Evolutionary conservation across 2,329 filamentous ascomycete species (phyloP), one percentile per base, ranked within the genome.

Genomic region (Microcera coccophila): DNA sequence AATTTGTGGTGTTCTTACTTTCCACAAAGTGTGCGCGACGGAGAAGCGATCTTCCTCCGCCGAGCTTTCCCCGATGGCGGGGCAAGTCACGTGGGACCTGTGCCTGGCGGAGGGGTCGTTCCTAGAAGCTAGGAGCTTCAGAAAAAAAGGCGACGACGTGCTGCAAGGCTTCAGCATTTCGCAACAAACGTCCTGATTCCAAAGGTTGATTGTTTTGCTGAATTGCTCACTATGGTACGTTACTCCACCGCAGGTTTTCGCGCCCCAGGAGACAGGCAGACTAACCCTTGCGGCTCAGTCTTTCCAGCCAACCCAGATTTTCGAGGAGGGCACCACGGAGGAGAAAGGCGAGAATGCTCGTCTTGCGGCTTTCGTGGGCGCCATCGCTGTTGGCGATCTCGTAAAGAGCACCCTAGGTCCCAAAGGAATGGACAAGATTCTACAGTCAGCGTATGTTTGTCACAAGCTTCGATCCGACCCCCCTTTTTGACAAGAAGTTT

Each of bases 271-370:
- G 40, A 15, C 18, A 11, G 37, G 43, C 34, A 26, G 52, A 46
- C 52, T 61, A 49, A 60, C 45, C 39, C 16, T 38, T 50, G 37
- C 50, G 41, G 46, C 50, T 57, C 48, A 69, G 66, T 84, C 80
- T 58, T 84, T 84, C 69, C 93, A 90, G 72, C 90, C 91, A 62
- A 95, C 90, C 52, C 91, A 97, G 72, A 97, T 97, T 76, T 97
- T 97, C 72, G 88, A 90, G 62, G 89, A 96, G 70, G 90, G 94
- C 66, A 93, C 94, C 57, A 93, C 86, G 44, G 89, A 97, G 73
- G 91, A 97, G 75, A 97, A 95, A 75, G 93, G 93, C 61, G 91
- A 97, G 75, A 97, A 97, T 86, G 91, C 93, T 62, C 89, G 91
- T 79, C 85, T 97, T 59, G 86, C 89, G n/a, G 91, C 91, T 53